Conservation (phyloP, 371 early-diverging fungal genomes). For the Paraphysoderma sedebokerense region DNA sequence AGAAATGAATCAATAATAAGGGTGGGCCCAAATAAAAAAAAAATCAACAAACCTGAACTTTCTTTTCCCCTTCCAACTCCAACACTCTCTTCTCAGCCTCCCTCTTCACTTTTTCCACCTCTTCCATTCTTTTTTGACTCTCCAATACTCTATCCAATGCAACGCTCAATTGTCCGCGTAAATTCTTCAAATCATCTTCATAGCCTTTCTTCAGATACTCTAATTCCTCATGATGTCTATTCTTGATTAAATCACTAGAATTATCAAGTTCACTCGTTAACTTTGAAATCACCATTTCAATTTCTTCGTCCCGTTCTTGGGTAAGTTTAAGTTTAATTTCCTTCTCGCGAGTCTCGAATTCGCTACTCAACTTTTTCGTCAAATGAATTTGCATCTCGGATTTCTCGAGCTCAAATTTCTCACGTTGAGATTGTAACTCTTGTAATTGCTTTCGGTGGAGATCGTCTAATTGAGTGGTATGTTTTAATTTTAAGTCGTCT, state of each 20-base stretch:
- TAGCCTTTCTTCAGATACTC: conserved; percentile 16
- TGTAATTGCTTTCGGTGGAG: conserved; percentile 9
- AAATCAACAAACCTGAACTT: too few relatives aligned
- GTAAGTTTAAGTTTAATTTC: conserved; percentile 17
- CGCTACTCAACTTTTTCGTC: conserved; percentile 13
- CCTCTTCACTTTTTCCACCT: conserved; percentile 13
- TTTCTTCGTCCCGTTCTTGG: conserved; percentile 24
- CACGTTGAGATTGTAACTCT: conserved; percentile 3
- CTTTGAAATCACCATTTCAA: conserved; percentile 23
- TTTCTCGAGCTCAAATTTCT: conserved; percentile 14
- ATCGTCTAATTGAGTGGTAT: conserved; percentile 10
- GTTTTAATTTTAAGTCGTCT: conserved; percentile 7
- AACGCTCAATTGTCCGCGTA: background rate
- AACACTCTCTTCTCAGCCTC: too few relatives aligned
- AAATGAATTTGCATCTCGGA: conserved; percentile 20
- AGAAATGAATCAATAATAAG: too few relatives aligned
- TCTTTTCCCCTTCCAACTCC: too few relatives aligned
- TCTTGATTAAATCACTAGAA: conserved; percentile 11
- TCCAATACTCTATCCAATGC: background rate
- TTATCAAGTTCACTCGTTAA: conserved; percentile 21
- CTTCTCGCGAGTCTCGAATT: conserved; percentile 8
- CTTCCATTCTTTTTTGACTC: conserved; percentile 6
- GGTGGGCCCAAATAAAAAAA: too few relatives aligned
- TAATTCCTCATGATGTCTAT: conserved; percentile 19
- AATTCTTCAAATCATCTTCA: conserved; percentile 20